phyloP scores from a whole-genome alignment of 2,329 filamentous ascomycete genomes.

The Ophiostoma sp. region DNA sequence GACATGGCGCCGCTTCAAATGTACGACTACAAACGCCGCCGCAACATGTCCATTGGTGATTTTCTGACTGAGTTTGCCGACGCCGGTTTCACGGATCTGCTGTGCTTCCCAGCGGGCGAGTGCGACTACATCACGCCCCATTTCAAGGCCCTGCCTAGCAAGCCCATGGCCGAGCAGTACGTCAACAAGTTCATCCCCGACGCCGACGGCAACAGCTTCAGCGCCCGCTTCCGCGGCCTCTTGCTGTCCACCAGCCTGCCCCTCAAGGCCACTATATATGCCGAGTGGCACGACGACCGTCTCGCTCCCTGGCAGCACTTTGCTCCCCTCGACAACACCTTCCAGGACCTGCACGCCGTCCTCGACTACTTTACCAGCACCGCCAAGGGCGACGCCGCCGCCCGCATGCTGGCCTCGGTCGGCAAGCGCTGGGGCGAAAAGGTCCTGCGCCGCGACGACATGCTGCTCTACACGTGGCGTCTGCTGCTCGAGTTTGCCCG shows the following conservation, averaged over 20 bases:
- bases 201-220: constrained; percentile 68
- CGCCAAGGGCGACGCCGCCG: constrained; percentile 53
- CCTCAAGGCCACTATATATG: constrained; percentile 70
- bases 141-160: constrained; percentile 37
- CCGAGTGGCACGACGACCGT: constrained; percentile 73
- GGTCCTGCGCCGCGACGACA: constrained; percentile 64
- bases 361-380: constrained; percentile 62
- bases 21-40: constrained; percentile 46
- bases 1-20: constrained; percentile 45
- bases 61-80: constrained; percentile 46
- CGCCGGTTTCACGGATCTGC: constrained; percentile 46
- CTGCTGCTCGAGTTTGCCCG: constrained; percentile 60
- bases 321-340: constrained; percentile 68
- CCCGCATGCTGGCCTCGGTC: constrained; percentile 58
- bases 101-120: constrained; percentile 40
- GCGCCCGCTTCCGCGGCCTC: constrained; percentile 63
- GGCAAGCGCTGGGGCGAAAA: constrained; percentile 62
- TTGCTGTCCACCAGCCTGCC: constrained; percentile 64
- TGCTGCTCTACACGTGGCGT: constrained; percentile 65
- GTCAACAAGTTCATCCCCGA: constrained; percentile 67
- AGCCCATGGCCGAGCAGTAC: constrained; percentile 52
- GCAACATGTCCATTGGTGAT: constrained; percentile 41
- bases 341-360: constrained; percentile 64
- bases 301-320: constrained; percentile 72
- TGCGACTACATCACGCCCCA: constrained; percentile 45